Evolutionary conservation across 2,329 filamentous ascomycete genomes (phyloP), one percentile per base, ranked within the genome.

Genomic region (Sporothrix luriei): DNA sequence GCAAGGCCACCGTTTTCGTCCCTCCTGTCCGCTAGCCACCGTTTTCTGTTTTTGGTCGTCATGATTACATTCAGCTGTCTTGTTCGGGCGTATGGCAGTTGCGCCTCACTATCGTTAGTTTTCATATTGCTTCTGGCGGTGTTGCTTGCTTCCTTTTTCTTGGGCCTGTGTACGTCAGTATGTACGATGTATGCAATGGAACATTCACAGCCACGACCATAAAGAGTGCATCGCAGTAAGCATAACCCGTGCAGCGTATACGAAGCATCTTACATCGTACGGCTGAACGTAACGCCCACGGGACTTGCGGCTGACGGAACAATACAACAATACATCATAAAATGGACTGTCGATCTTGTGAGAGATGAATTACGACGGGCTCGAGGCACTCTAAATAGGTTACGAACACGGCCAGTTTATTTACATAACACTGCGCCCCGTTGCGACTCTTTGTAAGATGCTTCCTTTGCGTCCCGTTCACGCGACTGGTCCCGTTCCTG

Each of bases 171-270:
- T 33, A 33, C 29, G 29, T 1, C 3, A 33, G 1, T 6, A 33
- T 33, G 33, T 33, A 33, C 33, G 33, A 9, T 7, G 24, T n/a
- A 16, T 65, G 62, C 29, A 65, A 51, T 51, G 46, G 6, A 13
- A 65, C 62, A 33, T 51, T 65, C 62, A 65, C 62, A 51, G 62
- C 62, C 62, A 65, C 62, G 33, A 3, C 24, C 62, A 38, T 16
- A 64, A 64, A 29, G 40, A 26, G 16, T 64, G 21, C 21, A 43
- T 43, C n/a, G 55, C 55, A 24, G 33, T 33, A 33, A 33, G 33
- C 33, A 33, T 33, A 33, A 33, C 33, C 33, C 33, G 33, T 33
- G 33, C 33, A 33, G 9, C 6, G 49, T 52, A 52, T n/a, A n/a
- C n/a, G n/a, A n/a, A n/a, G n/a, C n/a, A n/a, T n/a, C n/a, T n/a